phyloP scores from a whole-genome alignment of 192 early-diverging fungal genomes.

The Kappamyces sp. region DNA sequence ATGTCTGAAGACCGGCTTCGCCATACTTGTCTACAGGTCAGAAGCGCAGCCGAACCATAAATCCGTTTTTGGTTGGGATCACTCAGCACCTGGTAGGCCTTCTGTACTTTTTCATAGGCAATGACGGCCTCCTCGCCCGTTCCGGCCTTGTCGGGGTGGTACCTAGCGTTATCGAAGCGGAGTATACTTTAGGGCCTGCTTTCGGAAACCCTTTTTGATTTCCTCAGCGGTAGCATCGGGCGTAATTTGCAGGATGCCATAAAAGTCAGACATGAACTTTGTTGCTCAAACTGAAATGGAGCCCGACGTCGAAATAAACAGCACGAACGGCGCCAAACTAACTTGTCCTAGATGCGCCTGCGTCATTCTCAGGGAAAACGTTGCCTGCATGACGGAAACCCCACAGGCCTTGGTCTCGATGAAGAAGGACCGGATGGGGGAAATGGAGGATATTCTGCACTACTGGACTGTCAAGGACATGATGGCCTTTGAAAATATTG shows the following conservation, averaged over 20 bases:
- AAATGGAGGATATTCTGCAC: background rate
- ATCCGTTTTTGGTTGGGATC: constrained; percentile 71
- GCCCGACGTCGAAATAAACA: too few species aligned
- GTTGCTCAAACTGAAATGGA: too few species aligned
- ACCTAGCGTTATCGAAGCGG: constrained; percentile 50
- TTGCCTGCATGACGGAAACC: too few species aligned
- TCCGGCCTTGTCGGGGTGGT: constrained; percentile 67
- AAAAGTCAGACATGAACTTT: background rate
- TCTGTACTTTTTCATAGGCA: constrained; percentile 78
- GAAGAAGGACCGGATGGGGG: background rate
- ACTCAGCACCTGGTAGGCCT: constrained; percentile 76
- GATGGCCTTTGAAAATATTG: constrained; percentile 41
- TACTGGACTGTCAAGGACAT: constrained; percentile 30
- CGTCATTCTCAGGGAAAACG: too few species aligned
- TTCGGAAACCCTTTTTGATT: background rate
- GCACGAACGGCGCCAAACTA: too few species aligned
- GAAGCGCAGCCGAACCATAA: constrained; percentile 74
- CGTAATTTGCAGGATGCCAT: background rate
- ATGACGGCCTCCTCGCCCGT: constrained; percentile 36
- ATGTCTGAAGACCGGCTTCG: constrained; percentile 42
- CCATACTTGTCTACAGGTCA: constrained; percentile 27
- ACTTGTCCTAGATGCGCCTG: too few species aligned
- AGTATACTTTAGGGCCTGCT: constrained; percentile 13
- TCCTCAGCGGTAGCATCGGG: background rate
- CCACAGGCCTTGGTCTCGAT: background rate